Conservation (phyloP, 2,329 filamentous ascomycete species). For the Colletotrichum aenigma region DNA sequence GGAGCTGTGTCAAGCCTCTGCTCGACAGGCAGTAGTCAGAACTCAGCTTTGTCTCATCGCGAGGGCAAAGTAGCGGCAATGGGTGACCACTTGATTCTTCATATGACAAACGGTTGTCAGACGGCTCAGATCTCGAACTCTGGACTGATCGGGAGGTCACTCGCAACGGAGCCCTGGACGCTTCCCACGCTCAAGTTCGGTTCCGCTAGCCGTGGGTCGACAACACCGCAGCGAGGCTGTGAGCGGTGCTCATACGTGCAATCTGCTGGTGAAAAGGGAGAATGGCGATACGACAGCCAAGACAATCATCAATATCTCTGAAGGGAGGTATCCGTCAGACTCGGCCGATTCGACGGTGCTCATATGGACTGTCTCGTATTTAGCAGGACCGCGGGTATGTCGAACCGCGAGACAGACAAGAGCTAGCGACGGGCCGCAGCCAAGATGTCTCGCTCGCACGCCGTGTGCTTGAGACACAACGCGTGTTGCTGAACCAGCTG, state of each 20-base stretch:
- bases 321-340: neutral
- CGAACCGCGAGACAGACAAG: neutral
- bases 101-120: neutral
- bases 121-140: neutral
- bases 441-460: neutral
- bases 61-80: neutral
- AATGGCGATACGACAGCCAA: neutral
- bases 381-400: neutral
- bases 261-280: neutral
- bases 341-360: neutral
- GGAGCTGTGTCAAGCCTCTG: neutral
- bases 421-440: neutral
- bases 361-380: neutral
- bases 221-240: neutral
- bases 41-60: rapidly evolving
- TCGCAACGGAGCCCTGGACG: neutral
- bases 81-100: neutral
- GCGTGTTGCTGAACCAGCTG: neutral
- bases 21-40: neutral
- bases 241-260: neutral
- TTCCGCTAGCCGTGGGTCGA: neutral
- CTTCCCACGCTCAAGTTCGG: neutral
- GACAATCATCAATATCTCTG: neutral
- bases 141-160: neutral
- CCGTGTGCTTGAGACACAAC: neutral